Evolutionary conservation across 768 basidiomycete species (phyloP).

Genomic region (Cyathus striatus): DNA sequence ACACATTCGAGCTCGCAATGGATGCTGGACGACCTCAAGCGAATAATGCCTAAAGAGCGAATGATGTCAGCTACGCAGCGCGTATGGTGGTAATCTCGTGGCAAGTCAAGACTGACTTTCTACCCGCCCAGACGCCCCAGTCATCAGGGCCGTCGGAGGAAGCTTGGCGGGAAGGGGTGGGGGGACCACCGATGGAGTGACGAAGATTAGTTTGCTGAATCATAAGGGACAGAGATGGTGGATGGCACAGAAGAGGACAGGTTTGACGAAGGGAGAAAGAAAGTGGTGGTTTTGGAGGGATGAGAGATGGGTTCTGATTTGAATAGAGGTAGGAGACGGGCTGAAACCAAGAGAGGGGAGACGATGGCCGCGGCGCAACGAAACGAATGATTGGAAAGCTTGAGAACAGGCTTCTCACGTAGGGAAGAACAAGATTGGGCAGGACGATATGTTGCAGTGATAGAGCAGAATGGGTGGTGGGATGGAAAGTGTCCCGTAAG

Average conservation of each 20-base stretch:
- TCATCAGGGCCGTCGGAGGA: conserved; percentile 41
- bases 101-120: conserved; percentile 52
- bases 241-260: conserved; percentile 6
- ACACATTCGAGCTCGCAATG: conserved; percentile 89
- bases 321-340: background rate
- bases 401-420: conserved; percentile 16
- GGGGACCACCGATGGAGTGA: conserved; percentile 22
- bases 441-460: background rate
- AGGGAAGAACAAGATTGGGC: background rate
- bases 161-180: conserved; percentile 24
- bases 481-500: conserved; percentile 16
- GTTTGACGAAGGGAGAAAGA: conserved; percentile 9
- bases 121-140: conserved; percentile 70
- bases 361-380: conserved; percentile 4
- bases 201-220: conserved; percentile 60
- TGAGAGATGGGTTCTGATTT: conserved; percentile 1
- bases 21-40: conserved; percentile 83
- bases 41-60: conserved; percentile 60
- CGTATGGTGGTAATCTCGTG: conserved; percentile 4
- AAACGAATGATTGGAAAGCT: conserved; percentile 6
- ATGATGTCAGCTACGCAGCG: conserved; percentile 5
- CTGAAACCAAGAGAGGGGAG: background rate
- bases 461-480: conserved; percentile 3
- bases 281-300: background rate
- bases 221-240: conserved; percentile 35